phyloP scores from a whole-genome alignment of 163 green algal genomes.

The Coccomyxa subellipsoidea region DNA sequence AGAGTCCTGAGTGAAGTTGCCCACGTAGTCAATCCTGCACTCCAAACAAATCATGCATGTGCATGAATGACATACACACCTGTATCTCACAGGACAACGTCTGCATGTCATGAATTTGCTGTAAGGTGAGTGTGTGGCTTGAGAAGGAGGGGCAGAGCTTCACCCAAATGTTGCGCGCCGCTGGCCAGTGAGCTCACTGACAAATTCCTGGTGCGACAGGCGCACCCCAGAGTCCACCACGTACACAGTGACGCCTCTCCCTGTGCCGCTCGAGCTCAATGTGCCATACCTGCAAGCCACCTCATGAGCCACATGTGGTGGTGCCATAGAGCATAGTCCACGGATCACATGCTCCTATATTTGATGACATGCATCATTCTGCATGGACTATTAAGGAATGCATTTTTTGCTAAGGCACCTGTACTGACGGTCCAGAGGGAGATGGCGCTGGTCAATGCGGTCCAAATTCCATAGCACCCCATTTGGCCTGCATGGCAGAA shows the following conservation, averaged over 20 bases:
- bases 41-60: no score
- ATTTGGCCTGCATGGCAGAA: not conserved
- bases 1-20: conserved; percentile 3
- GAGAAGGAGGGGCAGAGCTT: no score
- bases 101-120: no score
- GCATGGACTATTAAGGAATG: no score
- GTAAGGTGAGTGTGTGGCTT: no score
- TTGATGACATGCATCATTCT: no score
- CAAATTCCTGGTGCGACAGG: conserved; percentile 74
- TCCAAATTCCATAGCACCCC: conserved; percentile 66
- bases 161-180: conserved; percentile 12
- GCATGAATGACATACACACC: no score
- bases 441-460: conserved; percentile 57
- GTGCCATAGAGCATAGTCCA: no score
- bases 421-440: conserved; percentile 19
- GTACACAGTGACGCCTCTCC: conserved; percentile 76
- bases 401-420: not conserved
- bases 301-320: no score
- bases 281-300: conserved; percentile 16
- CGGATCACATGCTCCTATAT: no score
- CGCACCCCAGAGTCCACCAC: conserved; percentile 70
- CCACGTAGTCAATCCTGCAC: not conserved
- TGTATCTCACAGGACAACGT: no score
- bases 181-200: conserved; percentile 26
- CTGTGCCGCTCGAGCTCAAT: conserved; percentile 27